Base-by-base conservation (phyloP, 2,329 filamentous ascomycete species). In the Endoconidiophora laricicola region DNA sequence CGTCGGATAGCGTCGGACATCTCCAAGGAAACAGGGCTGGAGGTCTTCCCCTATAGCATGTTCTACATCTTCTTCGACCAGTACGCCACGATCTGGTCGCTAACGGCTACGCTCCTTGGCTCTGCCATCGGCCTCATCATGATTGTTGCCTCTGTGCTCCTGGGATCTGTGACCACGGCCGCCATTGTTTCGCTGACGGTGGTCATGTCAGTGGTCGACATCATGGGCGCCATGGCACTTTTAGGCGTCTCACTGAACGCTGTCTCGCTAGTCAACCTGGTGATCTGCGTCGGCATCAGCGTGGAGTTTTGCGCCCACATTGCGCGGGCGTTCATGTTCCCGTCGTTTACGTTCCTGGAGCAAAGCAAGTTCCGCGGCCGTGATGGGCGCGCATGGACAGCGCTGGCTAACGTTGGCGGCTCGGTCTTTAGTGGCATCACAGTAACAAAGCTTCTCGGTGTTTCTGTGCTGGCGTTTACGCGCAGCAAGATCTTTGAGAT, bases 11-110 rank as follows among this genome's bases (percentile, higher is more conserved):
- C 90, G 0, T 68, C 78, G 10, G 81, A 83, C 24, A 80, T 98
- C 47, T 81, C 74, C 12, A 65, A 74, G 48, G 71, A 74, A 47
- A 88, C 87, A 3, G 76, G 79, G 4, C 78, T 85, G 20, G 80
- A 91, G 22, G 81, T 98, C 2, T 98, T 98, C 72, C 86, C 91
- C 0, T 98, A 98, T 68, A 93, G 86, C 57, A 81, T 95, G 54
- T 94, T 94, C 63, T 98, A 98, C 69, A 88, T 98, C 62, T 98
- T 96, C 74, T 98, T 98, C 62, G 91, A 98, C 62, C 91, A 96
- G 62, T 98, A 98, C 61, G 75, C 86, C 4, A 77, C 76, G 52
- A 96, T 98, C 54, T 78, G 94, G 18, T 72, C 74, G 9, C 72
- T 96, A 3, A 88, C 90, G 0, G 81, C 75, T 1, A 78, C 81